Base-by-base conservation (phyloP, 352 stramenopile species). In the Phytopythium helicoides region DNA sequence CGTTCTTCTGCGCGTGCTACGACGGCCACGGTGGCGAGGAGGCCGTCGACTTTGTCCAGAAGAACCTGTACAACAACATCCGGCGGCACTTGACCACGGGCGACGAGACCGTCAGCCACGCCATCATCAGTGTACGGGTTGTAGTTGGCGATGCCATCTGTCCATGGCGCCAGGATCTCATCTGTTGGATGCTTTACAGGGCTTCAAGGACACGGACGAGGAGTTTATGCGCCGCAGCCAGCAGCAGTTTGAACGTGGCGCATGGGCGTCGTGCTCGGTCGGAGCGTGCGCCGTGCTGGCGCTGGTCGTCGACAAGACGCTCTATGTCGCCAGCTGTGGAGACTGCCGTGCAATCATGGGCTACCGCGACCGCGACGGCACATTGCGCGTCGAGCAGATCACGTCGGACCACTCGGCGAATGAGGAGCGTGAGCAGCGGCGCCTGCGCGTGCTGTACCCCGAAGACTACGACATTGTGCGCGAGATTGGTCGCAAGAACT, bases 1-100 rank as follows among this genome's bases (percentile, higher is more conserved):
- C 84, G 12, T 85, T 87, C 52, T 87, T 87, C 58, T 87, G 76
- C 48, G 76, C 67, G n/a, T 85, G 73, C 64, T 87, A 87, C 61
- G 76, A 87, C 47, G 76, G 76, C 35, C 76, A 87, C 54, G 76
- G 76, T 41, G 76, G 76, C 25, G 76, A 86, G 51, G 61, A 81
- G 36, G 76, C 76, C 5, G 76, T 87, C 21, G 71, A 85, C 51
- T 87, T 74, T 60, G 76, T 87, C n/a, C 71, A 87, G 52, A 68
- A 73, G 33, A 76, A 84, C 33, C 47, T 87, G 0, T 87, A 86
- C 47, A 46, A 46, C 26, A 86, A 86, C 54, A 84, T 87, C 37
- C 74, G 74, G 22, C 34, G 40, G 22, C 62, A 80, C 15, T 40
- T 87, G 12, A 28, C 44, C 3, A 33, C 54, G 4, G 65, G 56